Evolutionary conservation across 495 filamentous ascomycete species (phyloP).

Genomic region (Neurospora sp.): DNA sequence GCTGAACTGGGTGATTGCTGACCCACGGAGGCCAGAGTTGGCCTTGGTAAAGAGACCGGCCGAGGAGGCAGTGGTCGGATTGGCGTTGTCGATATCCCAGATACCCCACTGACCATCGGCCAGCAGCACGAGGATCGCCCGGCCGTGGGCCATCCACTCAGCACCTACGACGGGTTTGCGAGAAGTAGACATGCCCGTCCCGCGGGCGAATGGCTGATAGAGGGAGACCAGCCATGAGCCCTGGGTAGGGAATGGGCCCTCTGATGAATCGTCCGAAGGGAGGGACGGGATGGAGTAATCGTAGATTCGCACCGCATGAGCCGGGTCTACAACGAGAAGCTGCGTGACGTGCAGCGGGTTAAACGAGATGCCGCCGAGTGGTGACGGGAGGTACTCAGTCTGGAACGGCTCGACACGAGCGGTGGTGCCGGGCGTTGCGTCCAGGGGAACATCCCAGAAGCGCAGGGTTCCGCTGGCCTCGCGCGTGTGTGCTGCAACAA

Average conservation of each 20-base stretch:
- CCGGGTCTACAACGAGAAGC: conserved; percentile 57
- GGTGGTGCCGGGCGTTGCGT: conserved; percentile 22
- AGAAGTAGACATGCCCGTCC: conserved; percentile 25
- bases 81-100: conserved; percentile 71
- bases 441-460: conserved; percentile 37
- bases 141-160: conserved; percentile 73
- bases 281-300: conserved; percentile 37
- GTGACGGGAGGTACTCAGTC: conserved; percentile 52
- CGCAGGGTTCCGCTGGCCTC: conserved; percentile 52
- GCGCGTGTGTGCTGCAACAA: conserved; percentile 48
- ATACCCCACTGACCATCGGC: conserved; percentile 89
- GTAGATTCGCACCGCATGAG: conserved; percentile 60
- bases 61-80: conserved; percentile 31
- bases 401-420: conserved; percentile 49
- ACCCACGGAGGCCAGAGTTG: conserved; percentile 48
- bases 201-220: conserved; percentile 54
- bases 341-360: conserved; percentile 54
- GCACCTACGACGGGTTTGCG: conserved; percentile 76
- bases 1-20: conserved; percentile 55
- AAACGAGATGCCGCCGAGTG: conserved; percentile 59
- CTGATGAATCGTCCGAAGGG: conserved; percentile 34
- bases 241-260: conserved; percentile 38
- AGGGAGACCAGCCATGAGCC: conserved; percentile 61
- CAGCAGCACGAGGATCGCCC: conserved; percentile 63
- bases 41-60: conserved; percentile 48